Conservation (phyloP, 768 basidiomycete species). For the Tylopilus rubrobrunneus region DNA sequence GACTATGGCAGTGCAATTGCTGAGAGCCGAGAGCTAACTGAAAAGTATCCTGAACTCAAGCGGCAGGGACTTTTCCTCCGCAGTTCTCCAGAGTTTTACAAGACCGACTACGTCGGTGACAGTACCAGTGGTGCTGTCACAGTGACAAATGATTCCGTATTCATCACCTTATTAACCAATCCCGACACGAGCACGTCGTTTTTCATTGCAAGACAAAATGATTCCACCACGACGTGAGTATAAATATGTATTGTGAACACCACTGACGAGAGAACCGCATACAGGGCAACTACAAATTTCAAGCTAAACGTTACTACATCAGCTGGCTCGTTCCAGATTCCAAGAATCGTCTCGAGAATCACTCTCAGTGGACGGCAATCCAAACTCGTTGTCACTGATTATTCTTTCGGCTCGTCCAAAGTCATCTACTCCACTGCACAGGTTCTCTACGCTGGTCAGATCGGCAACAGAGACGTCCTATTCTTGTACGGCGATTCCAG, state of each 20-base stretch:
- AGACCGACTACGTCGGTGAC: slow-evolving; percentile 73
- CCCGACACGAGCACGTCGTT: slow-evolving; percentile 64
- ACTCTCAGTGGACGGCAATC: slow-evolving; percentile 68
- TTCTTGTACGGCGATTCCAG: slow-evolving; percentile 55
- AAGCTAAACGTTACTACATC: slow-evolving; percentile 57
- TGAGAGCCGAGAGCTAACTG: slow-evolving; percentile 61
- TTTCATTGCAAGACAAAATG: slow-evolving; percentile 63
- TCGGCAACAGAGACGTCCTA: slow-evolving; percentile 60
- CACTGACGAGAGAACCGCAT: not conserved
- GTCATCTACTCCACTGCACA: slow-evolving; percentile 70
- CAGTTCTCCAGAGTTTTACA: slow-evolving; percentile 73
- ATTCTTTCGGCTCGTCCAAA: slow-evolving; percentile 62
- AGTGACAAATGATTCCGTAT: slow-evolving; percentile 44
- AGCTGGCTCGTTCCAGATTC: slow-evolving; percentile 50
- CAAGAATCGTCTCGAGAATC: slow-evolving; percentile 49
- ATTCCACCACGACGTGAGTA: slow-evolving; percentile 65
- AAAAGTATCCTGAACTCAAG: slow-evolving; percentile 77
- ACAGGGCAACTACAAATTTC: slow-evolving; percentile 42
- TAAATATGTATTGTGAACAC: not conserved
- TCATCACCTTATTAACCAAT: slow-evolving; percentile 62
- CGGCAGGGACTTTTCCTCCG: slow-evolving; percentile 75
- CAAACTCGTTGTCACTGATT: slow-evolving; percentile 70
- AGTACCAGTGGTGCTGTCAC: slow-evolving; percentile 46
- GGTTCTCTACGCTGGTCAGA: slow-evolving; percentile 62
- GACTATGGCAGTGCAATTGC: slow-evolving; percentile 75